Conservation (phyloP, 164 flowering plant species). For the Vitis rotundifolia region DNA sequence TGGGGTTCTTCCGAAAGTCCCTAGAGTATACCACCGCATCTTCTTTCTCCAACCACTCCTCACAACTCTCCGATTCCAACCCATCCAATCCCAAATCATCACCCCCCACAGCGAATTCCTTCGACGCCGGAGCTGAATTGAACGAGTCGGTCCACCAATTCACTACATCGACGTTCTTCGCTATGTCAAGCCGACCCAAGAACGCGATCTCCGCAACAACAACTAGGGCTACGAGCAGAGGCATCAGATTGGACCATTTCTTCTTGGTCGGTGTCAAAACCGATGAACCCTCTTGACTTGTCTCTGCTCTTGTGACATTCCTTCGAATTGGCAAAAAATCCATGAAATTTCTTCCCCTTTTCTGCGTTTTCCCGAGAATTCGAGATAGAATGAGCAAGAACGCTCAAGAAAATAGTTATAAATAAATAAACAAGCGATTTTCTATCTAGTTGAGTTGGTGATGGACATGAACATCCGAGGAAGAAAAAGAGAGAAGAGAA, state of each 20-base stretch:
- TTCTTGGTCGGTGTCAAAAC: constrained; percentile 23
- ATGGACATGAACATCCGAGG: no score
- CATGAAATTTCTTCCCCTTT: constrained; percentile 21
- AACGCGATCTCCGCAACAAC: constrained; percentile 74
- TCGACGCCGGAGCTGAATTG: constrained; percentile 17
- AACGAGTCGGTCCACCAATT: constrained; percentile 67
- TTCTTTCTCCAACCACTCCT: constrained; percentile 77
- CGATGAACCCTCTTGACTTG: constrained; percentile 22
- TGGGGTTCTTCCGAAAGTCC: constrained; percentile 70
- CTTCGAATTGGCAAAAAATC: constrained; percentile 27
- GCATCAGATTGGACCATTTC: constrained; percentile 67
- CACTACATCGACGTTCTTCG: constrained; percentile 59
- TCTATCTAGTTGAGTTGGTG: no score
- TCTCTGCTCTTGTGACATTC: constrained; percentile 14
- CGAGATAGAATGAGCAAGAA: neutral
- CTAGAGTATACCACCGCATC: constrained; percentile 71
- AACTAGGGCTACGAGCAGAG: constrained; percentile 59
- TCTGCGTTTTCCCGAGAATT: neutral
- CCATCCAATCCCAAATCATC: constrained; percentile 8
- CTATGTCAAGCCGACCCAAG: constrained; percentile 78
- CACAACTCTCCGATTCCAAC: constrained; percentile 36
- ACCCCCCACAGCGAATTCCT: neutral
- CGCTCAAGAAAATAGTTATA: neutral
- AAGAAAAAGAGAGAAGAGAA: no score
- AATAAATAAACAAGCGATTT: no score